Conservation (phyloP, 345 rosid genomes). For the Physaria fendleri region DNA sequence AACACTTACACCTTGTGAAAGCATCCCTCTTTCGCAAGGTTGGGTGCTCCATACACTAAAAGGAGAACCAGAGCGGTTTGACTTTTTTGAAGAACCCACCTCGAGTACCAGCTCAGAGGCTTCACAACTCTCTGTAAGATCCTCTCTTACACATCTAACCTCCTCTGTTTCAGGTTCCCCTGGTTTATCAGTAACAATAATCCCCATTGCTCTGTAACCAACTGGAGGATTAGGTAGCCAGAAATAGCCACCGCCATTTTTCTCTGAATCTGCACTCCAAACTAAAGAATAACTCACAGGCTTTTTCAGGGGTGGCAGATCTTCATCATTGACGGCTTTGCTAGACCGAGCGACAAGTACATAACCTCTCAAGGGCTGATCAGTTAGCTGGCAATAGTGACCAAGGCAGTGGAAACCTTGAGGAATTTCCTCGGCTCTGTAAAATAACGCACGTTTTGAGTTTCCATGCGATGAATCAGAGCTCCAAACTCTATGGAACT, state of each 20-base stretch:
- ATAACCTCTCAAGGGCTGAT: constrained; percentile 59
- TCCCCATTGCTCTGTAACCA: constrained; percentile 82
- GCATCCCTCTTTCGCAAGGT: constrained; percentile 73
- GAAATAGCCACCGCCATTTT: constrained; percentile 47
- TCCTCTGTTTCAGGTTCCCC: constrained; percentile 54
- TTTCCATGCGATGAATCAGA: constrained; percentile 39
- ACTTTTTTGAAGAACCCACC: constrained; percentile 23
- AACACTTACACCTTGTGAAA: constrained; percentile 58
- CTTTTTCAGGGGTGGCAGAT: constrained; percentile 44
- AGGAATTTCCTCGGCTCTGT: constrained; percentile 60
- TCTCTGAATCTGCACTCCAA: constrained; percentile 42
- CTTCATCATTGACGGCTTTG: constrained; percentile 11
- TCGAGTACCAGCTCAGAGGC: constrained; percentile 45
- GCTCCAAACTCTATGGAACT: constrained; percentile 63
- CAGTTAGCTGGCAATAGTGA: constrained; percentile 62
- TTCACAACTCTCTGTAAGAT: constrained; percentile 75
- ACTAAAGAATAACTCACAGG: constrained; percentile 54
- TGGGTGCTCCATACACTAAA: constrained; percentile 59
- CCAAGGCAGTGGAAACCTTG: constrained; percentile 70
- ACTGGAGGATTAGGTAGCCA: constrained; percentile 78
- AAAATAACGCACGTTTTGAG: constrained; percentile 48
- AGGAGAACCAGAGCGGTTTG: constrained; percentile 29
- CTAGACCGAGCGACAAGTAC: constrained; percentile 53
- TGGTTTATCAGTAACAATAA: constrained; percentile 47
- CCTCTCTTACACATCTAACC: constrained; percentile 71